Evolutionary conservation across 2,329 filamentous ascomycete genomes (phyloP).

Genomic region (Claviceps purpurea): DNA sequence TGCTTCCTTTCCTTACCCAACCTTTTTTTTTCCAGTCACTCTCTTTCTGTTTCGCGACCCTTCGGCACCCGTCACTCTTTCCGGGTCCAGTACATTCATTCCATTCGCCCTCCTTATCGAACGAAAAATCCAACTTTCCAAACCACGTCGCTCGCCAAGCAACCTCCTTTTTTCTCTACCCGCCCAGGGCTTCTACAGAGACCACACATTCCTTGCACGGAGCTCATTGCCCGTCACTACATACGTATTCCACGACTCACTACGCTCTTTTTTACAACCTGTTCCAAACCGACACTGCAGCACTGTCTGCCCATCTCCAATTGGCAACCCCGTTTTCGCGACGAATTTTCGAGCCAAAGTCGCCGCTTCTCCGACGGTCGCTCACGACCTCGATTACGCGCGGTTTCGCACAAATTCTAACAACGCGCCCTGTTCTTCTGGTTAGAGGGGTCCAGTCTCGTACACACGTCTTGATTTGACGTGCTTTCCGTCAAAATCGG

Average conservation of each 20-base stretch:
- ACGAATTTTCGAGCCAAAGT: background rate
- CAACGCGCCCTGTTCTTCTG: background rate
- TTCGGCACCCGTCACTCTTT: slow-evolving; percentile 39
- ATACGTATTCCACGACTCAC: slow-evolving; percentile 1
- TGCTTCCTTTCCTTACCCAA: slow-evolving; percentile 21
- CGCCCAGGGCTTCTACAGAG: background rate
- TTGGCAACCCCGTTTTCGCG: background rate
- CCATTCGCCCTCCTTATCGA: slow-evolving; percentile 15
- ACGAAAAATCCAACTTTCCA: slow-evolving; percentile 3
- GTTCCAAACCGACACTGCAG: background rate
- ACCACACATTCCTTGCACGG: slow-evolving; percentile 9
- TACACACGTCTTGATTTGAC: background rate
- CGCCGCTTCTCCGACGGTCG: background rate
- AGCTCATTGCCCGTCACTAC: background rate
- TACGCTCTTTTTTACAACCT: slow-evolving; percentile 2
- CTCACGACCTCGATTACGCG: background rate
- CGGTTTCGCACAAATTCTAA: background rate
- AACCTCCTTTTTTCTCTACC: slow-evolving; percentile 7
- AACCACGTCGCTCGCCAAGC: slow-evolving; percentile 6
- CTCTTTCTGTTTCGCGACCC: slow-evolving; percentile 10
- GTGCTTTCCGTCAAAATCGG: background rate
- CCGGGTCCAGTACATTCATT: slow-evolving; percentile 33
- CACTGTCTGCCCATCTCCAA: background rate
- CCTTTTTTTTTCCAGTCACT: slow-evolving; percentile 34
- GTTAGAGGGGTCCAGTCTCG: background rate